These are phyloP conservation scores for Penicillium lagena DNA, from an alignment of 495 filamentous ascomycete species.

Conservation along the genomic window DNA sequence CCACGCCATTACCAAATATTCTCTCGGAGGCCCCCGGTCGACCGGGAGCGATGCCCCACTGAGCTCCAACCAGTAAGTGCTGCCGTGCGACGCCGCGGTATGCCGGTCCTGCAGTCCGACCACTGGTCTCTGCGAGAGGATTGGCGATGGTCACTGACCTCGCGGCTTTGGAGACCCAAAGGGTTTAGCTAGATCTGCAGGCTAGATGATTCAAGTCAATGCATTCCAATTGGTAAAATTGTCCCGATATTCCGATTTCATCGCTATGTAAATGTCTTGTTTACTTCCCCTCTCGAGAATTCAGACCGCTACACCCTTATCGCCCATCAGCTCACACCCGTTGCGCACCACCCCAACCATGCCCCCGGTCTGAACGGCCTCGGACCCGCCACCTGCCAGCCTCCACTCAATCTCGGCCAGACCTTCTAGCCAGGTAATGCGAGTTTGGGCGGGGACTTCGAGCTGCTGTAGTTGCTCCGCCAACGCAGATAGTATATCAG, in stretches of 20 bases:
- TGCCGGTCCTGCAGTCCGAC: not conserved
- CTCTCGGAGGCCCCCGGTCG: no score
- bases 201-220: no score
- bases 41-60: no score
- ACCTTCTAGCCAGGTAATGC: conserved; percentile 87
- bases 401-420: conserved; percentile 90
- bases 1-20: no score
- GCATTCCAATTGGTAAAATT: no score
- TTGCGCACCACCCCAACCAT: conserved; percentile 83
- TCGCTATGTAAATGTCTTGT: no score
- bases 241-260: no score
- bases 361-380: conserved; percentile 85
- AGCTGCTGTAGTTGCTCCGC: conserved; percentile 74
- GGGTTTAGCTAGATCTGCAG: no score
- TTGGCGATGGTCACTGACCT: no score
- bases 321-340: conserved; percentile 70
- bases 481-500: conserved; percentile 84
- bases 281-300: no score
- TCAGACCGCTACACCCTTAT: conserved; percentile 12
- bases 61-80: not conserved
- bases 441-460: conserved; percentile 80
- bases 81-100: conserved; percentile 2
- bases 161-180: no score
- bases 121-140: no score
- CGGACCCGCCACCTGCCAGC: conserved; percentile 82